Base-by-base conservation (phyloP, 2,329 filamentous ascomycete genomes). In the Gaeumannomyces sp. region DNA sequence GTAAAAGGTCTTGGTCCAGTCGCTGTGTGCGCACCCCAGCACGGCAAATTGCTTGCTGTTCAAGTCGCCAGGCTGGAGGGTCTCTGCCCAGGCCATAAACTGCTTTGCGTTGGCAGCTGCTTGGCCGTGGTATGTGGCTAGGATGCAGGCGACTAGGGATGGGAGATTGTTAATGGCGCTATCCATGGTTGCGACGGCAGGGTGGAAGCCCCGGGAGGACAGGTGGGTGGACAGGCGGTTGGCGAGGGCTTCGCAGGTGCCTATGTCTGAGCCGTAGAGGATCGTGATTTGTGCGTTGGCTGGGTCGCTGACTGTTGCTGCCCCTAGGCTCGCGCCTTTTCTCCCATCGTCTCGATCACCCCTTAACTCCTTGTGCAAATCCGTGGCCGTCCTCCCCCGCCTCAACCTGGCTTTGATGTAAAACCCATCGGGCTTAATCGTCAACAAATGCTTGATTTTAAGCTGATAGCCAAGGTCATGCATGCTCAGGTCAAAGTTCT, bases 401-500 rank as follows among this genome's bases (percentile, higher is more conserved):
- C 88, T 78, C 19, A 89, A 75, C 0, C 75, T 79, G 2, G 85
- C 85, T 62, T 80, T 79, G 73, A 90, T 86, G 50, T 78, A 78
- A 69, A 90, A 85, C 62, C 84, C 80, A 27, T 85, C 81, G 0
- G 85, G 85, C 73, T 87, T 89, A 69, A 88, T 78, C 0, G 85
- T 87, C 56, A 89, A 71, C 0, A 80, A 83, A 66, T 81, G 76
- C 65, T 83, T 79, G 65, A 86, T 74, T 66, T 81, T 70, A 22
- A 89, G 71, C 58, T 80, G 72, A 68, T 89, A 89, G 67, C 77
- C 78, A 0, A 53, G 61, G 67, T 92, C 83, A 56, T 83, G 83
- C 64, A 87, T 74, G 61, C 80, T 78, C 66, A 92, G 85, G 69
- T 91, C 83, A 76, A 92, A 91, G 70, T 88, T 90, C 70, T 92